A percentile compares a stretch with the other conserved stretches of the same genome.
These are phyloP conservation scores for Apiospora kogelbergensis DNA, from an alignment of 2,329 filamentous ascomycete genomes.

Conservation along the genomic window DNA sequence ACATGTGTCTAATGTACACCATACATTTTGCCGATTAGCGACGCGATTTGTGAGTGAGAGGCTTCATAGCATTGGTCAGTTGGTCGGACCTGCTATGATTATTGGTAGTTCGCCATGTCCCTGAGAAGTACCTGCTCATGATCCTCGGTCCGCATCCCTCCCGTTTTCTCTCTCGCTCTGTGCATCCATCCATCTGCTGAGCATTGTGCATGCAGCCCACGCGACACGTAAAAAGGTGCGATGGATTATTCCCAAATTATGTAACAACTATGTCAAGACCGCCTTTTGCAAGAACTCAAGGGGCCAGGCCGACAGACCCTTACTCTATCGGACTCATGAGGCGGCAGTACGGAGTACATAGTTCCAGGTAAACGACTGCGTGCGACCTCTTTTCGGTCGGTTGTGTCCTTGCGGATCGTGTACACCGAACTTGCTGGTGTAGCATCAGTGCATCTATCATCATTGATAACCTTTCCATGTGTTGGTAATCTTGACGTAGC, in stretches of 20 bases:
- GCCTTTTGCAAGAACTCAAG: neutral
- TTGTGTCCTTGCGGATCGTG: neutral
- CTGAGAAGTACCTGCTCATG: neutral
- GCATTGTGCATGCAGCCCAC: neutral
- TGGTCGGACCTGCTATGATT: neutral
- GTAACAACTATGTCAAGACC: neutral
- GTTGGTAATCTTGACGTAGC: neutral
- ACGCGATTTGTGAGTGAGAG: neutral
- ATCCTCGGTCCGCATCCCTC: neutral
- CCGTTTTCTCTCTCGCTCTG: neutral
- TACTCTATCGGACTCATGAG: neutral
- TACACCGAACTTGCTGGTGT: neutral
- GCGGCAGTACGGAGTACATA: neutral
- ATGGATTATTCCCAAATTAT: neutral
- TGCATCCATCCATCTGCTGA: neutral
- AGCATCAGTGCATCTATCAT: neutral
- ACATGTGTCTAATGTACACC: conserved; percentile 4
- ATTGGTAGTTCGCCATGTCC: neutral
- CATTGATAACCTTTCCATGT: neutral
- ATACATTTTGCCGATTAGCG: neutral
- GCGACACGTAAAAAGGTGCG: neutral
- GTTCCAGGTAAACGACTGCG: neutral
- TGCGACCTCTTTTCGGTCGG: neutral
- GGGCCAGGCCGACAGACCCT: neutral
- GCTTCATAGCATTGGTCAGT: neutral